Evolutionary conservation across 2,329 filamentous ascomycete genomes (phyloP).

Genomic region (Rutstroemia sp.): DNA sequence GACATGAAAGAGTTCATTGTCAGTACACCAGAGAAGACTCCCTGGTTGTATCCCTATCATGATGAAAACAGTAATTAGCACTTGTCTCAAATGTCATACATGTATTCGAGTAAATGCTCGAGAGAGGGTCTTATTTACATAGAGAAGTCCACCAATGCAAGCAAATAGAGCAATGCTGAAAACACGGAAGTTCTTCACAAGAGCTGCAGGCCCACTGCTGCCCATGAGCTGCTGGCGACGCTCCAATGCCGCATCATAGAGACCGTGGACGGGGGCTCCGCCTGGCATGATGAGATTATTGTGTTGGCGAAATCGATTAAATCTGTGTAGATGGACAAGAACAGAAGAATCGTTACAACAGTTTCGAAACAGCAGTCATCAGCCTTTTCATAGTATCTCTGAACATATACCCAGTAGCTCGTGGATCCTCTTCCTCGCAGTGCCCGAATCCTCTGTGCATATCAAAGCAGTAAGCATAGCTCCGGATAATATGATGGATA

Average conservation of each 20-base stretch:
- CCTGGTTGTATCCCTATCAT: constrained; percentile 57
- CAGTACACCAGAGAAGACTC: constrained; percentile 66
- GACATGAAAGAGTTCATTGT: constrained; percentile 47
- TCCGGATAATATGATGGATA: too few relatives aligned
- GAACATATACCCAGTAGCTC: too few relatives aligned
- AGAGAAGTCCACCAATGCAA: constrained; percentile 53
- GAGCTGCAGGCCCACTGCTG: constrained; percentile 41
- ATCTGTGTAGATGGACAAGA: too few relatives aligned
- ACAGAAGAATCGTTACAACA: too few relatives aligned
- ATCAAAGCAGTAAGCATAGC: too few relatives aligned
- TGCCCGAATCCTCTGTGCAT: too few relatives aligned
- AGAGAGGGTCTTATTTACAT: constrained; percentile 14
- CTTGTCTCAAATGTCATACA: too few relatives aligned
- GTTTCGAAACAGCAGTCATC: too few relatives aligned
- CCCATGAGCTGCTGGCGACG: constrained; percentile 48
- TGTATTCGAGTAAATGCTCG: too few relatives aligned
- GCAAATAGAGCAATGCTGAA: constrained; percentile 55
- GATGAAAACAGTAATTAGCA: background rate
- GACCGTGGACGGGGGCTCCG: constrained; percentile 13
- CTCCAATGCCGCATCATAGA: constrained; percentile 45
- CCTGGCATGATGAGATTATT: constrained; percentile 1
- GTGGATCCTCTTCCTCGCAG: too few relatives aligned
- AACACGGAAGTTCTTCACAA: constrained; percentile 53
- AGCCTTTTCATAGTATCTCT: too few relatives aligned
- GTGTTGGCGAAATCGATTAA: too few relatives aligned